A percentile compares a stretch with the other conserved stretches of the same genome.
These are phyloP conservation scores for Emmonsia crescens DNA, from an alignment of 2,329 filamentous ascomycete genomes.

Conservation along the genomic window DNA sequence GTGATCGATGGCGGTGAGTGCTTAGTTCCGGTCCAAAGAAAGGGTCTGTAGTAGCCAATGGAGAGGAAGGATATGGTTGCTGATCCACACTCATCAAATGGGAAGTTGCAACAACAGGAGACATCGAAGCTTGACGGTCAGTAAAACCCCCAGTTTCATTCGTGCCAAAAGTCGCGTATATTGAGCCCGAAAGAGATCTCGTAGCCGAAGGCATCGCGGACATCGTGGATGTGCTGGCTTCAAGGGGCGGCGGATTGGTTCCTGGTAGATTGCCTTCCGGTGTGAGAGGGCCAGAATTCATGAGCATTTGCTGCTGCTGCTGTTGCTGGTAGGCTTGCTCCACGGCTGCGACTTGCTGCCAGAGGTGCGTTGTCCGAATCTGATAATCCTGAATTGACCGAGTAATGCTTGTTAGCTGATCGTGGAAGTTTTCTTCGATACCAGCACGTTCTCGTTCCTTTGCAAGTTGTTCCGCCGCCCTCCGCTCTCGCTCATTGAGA, in stretches of 20 bases:
- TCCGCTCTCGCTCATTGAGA: constrained; percentile 43
- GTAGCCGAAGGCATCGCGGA: constrained; percentile 21
- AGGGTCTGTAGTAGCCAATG: constrained; percentile 21
- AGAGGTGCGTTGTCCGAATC: constrained; percentile 31
- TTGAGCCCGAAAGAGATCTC: constrained; percentile 26
- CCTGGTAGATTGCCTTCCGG: constrained; percentile 51
- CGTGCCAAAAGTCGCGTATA: constrained; percentile 25
- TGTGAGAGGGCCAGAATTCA: constrained; percentile 39
- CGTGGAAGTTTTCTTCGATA: constrained; percentile 33
- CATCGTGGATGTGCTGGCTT: neutral
- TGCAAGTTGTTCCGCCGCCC: constrained; percentile 37
- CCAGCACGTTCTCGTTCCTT: constrained; percentile 36
- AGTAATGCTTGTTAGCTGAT: constrained; percentile 33
- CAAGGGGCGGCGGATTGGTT: constrained; percentile 27
- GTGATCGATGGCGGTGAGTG: constrained; percentile 29
- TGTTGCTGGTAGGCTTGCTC: constrained; percentile 37
- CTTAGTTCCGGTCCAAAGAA: constrained; percentile 24
- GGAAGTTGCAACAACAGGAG: constrained; percentile 22
- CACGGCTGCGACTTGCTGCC: constrained; percentile 33
- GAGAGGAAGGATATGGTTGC: constrained; percentile 19
- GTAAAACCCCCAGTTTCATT: constrained; percentile 10
- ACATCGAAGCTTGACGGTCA: constrained; percentile 26
- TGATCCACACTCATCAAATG: constrained; percentile 27
- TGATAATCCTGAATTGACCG: constrained; percentile 36
- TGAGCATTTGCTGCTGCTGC: constrained; percentile 27